These are phyloP conservation scores for Colletotrichum spinosum DNA, from an alignment of 2,329 filamentous ascomycete species.

Conservation along the genomic window DNA sequence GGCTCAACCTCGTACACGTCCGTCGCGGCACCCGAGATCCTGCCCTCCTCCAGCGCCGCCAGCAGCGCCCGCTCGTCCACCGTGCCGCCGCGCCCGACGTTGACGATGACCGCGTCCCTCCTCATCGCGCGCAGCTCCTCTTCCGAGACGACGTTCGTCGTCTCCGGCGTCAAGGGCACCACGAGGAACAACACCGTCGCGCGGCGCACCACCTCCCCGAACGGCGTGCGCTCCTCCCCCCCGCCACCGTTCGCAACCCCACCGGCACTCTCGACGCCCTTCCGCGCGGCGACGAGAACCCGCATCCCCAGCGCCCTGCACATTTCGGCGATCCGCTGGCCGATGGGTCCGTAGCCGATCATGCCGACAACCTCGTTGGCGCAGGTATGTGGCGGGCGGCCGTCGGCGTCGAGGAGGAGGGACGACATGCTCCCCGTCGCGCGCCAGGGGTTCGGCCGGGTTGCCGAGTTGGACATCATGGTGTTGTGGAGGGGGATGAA, in stretches of 20 bases:
- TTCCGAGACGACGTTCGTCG: conserved; percentile 38
- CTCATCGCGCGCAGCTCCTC: conserved; percentile 38
- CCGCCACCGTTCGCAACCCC: not conserved
- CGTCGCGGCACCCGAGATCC: conserved; percentile 49
- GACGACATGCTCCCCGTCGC: conserved; percentile 36
- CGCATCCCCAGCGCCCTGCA: conserved; percentile 40
- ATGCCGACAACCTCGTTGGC: conserved; percentile 43
- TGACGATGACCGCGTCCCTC: conserved; percentile 42
- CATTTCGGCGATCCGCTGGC: conserved; percentile 41
- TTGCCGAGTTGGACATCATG: conserved; percentile 32
- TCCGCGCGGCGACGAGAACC: conserved; percentile 41
- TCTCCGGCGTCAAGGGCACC: conserved; percentile 40
- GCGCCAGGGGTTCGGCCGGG: conserved; percentile 36
- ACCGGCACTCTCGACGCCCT: conserved; percentile 11
- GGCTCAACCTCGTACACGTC: conserved; percentile 47
- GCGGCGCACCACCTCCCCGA: conserved; percentile 39
- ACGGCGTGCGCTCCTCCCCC: conserved; percentile 28
- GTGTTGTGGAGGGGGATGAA: conserved; percentile 40
- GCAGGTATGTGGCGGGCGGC: conserved; percentile 43
- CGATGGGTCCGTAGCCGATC: conserved; percentile 44
- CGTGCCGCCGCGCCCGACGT: conserved; percentile 48
- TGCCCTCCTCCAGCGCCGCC: conserved; percentile 43
- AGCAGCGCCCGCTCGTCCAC: conserved; percentile 50
- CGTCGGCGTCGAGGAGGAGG: conserved; percentile 36
- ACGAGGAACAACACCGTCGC: conserved; percentile 43